These are phyloP conservation scores for Termitomyces sp. DNA, from an alignment of 768 basidiomycete genomes.

Conservation along the genomic window DNA sequence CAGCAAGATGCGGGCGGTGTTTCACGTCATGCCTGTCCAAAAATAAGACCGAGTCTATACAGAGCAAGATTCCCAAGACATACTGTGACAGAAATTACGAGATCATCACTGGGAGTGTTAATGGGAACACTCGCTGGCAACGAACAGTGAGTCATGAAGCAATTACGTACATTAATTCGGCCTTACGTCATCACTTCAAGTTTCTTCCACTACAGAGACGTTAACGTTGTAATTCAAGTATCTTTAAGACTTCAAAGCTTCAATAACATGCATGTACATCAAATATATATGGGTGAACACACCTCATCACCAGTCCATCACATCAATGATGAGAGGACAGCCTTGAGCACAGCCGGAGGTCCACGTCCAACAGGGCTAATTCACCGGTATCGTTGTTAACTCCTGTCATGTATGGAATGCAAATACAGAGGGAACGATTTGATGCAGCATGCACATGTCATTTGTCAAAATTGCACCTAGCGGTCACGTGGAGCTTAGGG, in stretches of 20 bases:
- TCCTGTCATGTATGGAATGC: background rate
- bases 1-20: conserved; percentile 5
- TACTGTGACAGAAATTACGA: background rate
- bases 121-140: background rate
- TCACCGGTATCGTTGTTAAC: background rate
- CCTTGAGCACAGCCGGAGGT: background rate
- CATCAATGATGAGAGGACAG: background rate
- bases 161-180: background rate
- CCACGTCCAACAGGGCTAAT: background rate
- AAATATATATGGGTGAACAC: background rate
- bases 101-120: background rate
- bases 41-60: conserved; percentile 1
- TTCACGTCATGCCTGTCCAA: conserved; percentile 9
- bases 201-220: background rate
- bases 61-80: background rate
- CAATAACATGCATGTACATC: too few relatives aligned
- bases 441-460: too few relatives aligned
- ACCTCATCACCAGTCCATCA: background rate
- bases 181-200: background rate
- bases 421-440: background rate
- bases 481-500: background rate
- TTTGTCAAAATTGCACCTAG: too few relatives aligned
- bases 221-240: too few relatives aligned
- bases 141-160: background rate
- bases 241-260: too few relatives aligned